Evolutionary conservation across 306 rosid species (phyloP).

Genomic region (Carpinus fangiana): DNA sequence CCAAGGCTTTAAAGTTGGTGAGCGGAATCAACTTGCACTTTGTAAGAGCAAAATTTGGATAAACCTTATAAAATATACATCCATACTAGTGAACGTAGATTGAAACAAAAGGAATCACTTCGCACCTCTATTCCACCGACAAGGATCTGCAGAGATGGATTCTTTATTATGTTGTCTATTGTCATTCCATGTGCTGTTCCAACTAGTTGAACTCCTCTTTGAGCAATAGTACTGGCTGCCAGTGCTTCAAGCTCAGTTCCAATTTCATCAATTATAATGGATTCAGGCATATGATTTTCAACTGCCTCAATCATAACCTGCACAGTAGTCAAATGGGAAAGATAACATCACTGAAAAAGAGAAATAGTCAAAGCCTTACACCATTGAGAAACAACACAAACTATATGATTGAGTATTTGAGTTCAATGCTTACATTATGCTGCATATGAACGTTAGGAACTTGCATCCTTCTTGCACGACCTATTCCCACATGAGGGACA

Average conservation of each 20-base stretch:
- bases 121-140: constrained; percentile 97
- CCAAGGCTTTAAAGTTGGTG: constrained; percentile 20
- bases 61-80: constrained; percentile 4
- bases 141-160: constrained; percentile 90
- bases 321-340: background rate
- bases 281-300: constrained; percentile 96
- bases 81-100: constrained; percentile 21
- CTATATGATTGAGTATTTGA: constrained; percentile 5
- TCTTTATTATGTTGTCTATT: constrained; percentile 81
- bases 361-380: background rate
- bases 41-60: background rate
- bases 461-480: constrained; percentile 98
- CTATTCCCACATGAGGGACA: constrained; percentile 94
- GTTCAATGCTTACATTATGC: constrained; percentile 63
- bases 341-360: background rate
- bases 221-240: constrained; percentile 99
- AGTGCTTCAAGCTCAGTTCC: constrained; percentile 98
- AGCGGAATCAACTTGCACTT: background rate
- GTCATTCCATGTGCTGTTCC: constrained; percentile 98
- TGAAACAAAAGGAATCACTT: constrained; percentile 21
- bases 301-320: constrained; percentile 99
- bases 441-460: constrained; percentile 96
- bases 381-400: constrained; percentile 23
- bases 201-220: constrained; percentile 98
- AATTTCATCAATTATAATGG: constrained; percentile 95